Percentiles rank a stretch among this genome's conserved stretches.
These are phyloP conservation scores for Tilletia setariae DNA, from an alignment of 1,284 basidiomycete species.

Conservation along the genomic window DNA sequence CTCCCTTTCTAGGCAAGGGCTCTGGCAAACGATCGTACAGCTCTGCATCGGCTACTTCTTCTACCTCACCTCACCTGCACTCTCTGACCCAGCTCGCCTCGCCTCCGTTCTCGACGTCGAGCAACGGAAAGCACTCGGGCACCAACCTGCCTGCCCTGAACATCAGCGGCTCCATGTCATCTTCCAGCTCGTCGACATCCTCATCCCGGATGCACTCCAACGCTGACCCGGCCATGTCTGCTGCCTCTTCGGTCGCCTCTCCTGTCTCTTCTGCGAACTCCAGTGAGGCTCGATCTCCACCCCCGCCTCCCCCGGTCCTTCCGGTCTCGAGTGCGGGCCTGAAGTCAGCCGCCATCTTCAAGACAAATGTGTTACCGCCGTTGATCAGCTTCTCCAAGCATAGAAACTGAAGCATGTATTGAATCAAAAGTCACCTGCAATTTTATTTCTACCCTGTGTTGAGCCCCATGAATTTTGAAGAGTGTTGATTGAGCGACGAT, in stretches of 20 bases:
- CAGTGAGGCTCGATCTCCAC: neutral
- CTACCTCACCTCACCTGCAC: constrained; percentile 11
- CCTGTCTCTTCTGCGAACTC: neutral
- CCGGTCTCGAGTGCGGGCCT: neutral
- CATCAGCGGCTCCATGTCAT: neutral
- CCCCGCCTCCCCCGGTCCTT: neutral
- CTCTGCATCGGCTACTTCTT: constrained; percentile 5
- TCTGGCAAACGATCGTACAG: constrained; percentile 2
- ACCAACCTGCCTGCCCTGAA: neutral
- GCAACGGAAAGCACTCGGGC: neutral
- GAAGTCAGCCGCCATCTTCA: neutral
- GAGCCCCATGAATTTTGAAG: too few relatives aligned
- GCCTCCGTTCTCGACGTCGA: neutral
- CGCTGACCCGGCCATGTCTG: neutral
- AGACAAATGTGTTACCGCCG: constrained; percentile 10
- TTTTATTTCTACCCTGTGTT: too few relatives aligned
- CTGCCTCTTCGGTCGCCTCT: neutral
- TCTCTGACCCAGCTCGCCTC: constrained; percentile 4
- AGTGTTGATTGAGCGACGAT: too few relatives aligned
- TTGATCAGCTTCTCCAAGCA: constrained; percentile 7
- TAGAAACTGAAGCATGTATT: neutral
- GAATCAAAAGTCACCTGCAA: too few relatives aligned
- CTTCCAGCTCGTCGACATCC: neutral
- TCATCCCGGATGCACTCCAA: neutral
- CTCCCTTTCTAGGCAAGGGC: neutral